Base-by-base conservation (phyloP, 495 filamentous ascomycete species). In the Aspergillus mulundensis region DNA sequence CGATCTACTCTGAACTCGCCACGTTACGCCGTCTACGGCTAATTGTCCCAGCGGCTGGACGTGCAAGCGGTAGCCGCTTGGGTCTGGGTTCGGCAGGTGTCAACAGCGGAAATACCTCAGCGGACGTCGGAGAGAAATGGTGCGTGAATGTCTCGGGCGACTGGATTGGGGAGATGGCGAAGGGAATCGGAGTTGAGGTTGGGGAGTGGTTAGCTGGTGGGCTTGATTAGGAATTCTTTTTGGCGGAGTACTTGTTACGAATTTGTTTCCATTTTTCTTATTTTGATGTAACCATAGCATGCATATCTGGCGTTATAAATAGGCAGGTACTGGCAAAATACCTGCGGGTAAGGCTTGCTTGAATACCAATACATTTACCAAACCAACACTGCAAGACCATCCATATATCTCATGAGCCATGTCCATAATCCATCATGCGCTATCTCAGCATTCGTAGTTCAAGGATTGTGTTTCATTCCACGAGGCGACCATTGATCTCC, bases 11-110 rank as follows among this genome's bases (percentile, higher is more conserved):
- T 62, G 86, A 88, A 58, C 78, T 97, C 28, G 86, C 90, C 28
- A 97, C 93, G 40, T 71, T 98, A 42, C 84, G 85, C 19, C 87
- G 87, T 36, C 66, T 97, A 63, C 71, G 91, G 52, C 70, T 98
- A 49, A 71, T 97, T 11, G 82, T 90, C 68, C 65, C 80, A 76
- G 69, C 74, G 50, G 69, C 81, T 25, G 71, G 78, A 50, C 75
- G 70, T 44, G 80, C 68, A 49, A 66, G 61, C 30, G 58, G 63
- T 42, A 54, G 60, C 42, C 62, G 64, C 44, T 58, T 60, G 61
- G 60, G 64, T 11, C 23, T 65, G 23, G 59, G 67, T 0, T 63
- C 69, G 8, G 64, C 63, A 2, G 70, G 59, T 12, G 62, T 64
- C 25, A 66, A 68, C 12, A 72, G 66, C 44, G 74, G 72, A 8